Evolutionary conservation across 768 basidiomycete genomes (phyloP).

Genomic region (Exidia glandulosa): DNA sequence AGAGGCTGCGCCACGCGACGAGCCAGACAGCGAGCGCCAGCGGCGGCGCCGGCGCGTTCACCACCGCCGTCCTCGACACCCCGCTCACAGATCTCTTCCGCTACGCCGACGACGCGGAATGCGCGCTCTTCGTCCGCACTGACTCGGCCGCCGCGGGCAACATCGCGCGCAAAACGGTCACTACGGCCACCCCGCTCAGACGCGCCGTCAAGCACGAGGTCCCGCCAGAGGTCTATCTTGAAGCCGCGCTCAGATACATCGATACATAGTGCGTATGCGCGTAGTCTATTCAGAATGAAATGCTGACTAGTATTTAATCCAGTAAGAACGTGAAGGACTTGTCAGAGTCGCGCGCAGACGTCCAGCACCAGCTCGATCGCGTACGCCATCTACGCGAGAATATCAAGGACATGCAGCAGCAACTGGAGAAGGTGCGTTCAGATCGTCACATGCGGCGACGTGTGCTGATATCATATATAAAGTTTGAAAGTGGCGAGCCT

Average conservation of each 20-base stretch:
- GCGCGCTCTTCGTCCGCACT: background rate
- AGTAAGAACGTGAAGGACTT: background rate
- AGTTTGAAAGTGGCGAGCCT: background rate
- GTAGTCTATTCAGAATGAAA: background rate
- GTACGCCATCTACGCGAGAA: background rate
- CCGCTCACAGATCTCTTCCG: background rate
- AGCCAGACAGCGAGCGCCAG: background rate
- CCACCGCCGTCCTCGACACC: background rate
- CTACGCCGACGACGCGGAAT: background rate
- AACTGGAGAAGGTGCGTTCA: background rate
- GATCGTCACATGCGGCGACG: too few relatives aligned
- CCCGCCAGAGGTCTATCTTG: background rate
- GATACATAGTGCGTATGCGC: background rate
- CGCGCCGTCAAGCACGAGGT: background rate
- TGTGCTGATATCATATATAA: too few relatives aligned
- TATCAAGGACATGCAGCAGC: background rate
- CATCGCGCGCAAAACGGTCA: background rate
- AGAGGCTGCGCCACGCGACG: background rate
- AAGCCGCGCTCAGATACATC: background rate
- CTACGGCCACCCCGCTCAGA: background rate
- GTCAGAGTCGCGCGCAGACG: background rate
- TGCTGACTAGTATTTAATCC: background rate
- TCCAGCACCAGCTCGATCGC: background rate
- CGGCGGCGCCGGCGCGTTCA: background rate
- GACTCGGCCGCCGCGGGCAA: background rate